Evolutionary conservation across 768 basidiomycete species (phyloP).

Genomic region (Naganishia onofrii): DNA sequence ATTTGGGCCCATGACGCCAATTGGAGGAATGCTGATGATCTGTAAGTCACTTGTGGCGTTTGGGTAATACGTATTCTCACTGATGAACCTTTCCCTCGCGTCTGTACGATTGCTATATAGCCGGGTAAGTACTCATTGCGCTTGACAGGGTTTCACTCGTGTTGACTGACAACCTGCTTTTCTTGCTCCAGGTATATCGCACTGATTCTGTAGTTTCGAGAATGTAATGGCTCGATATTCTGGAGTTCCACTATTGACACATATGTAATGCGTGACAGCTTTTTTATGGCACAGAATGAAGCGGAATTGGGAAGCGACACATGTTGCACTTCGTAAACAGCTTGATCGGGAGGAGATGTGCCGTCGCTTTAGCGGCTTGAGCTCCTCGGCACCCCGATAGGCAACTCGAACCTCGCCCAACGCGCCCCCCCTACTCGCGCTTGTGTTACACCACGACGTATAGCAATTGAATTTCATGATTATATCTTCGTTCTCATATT

Average conservation of each 20-base stretch:
- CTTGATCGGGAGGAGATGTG: too few relatives aligned
- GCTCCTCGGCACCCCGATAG: too few relatives aligned
- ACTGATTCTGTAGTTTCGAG: not conserved
- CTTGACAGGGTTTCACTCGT: not conserved
- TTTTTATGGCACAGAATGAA: too few relatives aligned
- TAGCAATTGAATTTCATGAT: not conserved
- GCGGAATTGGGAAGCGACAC: too few relatives aligned
- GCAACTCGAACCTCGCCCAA: not conserved
- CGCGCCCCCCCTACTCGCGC: not conserved
- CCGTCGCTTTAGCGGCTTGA: too few relatives aligned
- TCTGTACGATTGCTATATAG: not conserved
- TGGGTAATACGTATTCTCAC: too few relatives aligned
- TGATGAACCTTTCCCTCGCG: too few relatives aligned
- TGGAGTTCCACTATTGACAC: not conserved
- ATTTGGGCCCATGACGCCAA: slow-evolving; percentile 46
- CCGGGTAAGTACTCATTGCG: slow-evolving; percentile 40
- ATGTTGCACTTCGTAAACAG: too few relatives aligned
- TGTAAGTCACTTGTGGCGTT: too few relatives aligned
- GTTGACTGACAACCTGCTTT: not conserved
- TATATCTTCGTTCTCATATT: not conserved
- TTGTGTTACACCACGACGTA: not conserved
- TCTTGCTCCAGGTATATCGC: slow-evolving; percentile 11
- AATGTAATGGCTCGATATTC: not conserved
- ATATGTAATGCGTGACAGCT: too few relatives aligned
- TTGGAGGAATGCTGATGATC: slow-evolving; percentile 49